Percentiles rank a stretch among this genome's conserved stretches.
Evolutionary conservation across 169 alveolate species (phyloP).

Genomic region (Plasmodium adleri): DNA sequence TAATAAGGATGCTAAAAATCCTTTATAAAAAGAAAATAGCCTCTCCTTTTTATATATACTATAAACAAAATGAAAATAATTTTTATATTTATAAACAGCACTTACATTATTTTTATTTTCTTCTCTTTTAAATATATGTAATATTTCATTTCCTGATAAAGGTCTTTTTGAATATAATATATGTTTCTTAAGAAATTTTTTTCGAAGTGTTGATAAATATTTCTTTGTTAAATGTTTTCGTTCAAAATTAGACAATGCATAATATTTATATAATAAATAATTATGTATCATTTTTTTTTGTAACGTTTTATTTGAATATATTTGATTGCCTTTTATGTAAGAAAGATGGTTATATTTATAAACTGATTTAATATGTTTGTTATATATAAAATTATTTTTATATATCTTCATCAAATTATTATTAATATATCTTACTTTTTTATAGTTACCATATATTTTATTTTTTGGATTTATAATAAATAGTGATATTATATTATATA

Average conservation of each 20-base stretch:
- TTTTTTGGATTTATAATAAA: constrained; percentile 4
- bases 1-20: constrained; percentile 56
- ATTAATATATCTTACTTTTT: constrained; percentile 15
- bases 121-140: constrained; percentile 56
- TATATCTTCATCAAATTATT: background rate
- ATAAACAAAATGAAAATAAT: constrained; percentile 70
- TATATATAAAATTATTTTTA: constrained; percentile 53
- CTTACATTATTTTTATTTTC: constrained; percentile 48
- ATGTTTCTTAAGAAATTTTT: constrained; percentile 44
- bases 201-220: constrained; percentile 18
- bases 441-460: constrained; percentile 7
- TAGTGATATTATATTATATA: constrained; percentile 8
- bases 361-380: constrained; percentile 26
- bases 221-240: constrained; percentile 41
- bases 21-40: constrained; percentile 59
- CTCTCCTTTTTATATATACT: constrained; percentile 60
- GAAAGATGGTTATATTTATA: constrained; percentile 41
- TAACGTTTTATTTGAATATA: constrained; percentile 5
- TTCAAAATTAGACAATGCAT: constrained; percentile 50
- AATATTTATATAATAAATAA: constrained; percentile 56
- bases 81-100: constrained; percentile 43
- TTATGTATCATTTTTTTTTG: constrained; percentile 62
- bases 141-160: constrained; percentile 33
- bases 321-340: constrained; percentile 16
- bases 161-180: constrained; percentile 36